Conservation (phyloP, 2,329 filamentous ascomycete species). For the Trichoderma semiorbis region DNA sequence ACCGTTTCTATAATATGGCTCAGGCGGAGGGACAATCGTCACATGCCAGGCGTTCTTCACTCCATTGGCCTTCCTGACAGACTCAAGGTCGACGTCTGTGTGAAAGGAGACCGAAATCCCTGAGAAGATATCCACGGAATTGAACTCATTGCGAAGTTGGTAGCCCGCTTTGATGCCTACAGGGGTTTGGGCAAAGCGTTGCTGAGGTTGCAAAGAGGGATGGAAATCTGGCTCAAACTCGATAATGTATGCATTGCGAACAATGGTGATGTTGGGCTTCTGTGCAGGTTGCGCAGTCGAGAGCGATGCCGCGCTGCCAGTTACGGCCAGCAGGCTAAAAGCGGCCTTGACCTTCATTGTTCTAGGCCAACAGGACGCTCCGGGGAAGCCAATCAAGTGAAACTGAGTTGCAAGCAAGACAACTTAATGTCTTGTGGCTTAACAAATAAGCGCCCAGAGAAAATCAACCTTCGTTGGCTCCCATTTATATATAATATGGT, state of each 20-base stretch:
- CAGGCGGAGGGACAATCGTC: neutral
- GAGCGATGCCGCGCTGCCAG: neutral
- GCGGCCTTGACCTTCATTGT: neutral
- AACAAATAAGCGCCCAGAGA: too few species aligned
- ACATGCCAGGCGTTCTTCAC: conserved; percentile 7
- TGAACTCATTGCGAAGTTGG: neutral
- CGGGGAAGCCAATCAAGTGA: too few species aligned
- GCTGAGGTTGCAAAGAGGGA: neutral
- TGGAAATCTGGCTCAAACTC: conserved; percentile 17
- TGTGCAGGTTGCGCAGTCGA: neutral
- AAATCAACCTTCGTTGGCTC: too few species aligned
- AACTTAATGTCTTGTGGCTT: too few species aligned
- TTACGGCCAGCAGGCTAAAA: neutral
- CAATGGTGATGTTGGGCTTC: neutral
- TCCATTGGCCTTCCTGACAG: neutral
- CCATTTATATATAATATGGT: too few species aligned
- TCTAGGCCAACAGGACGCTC: too few species aligned
- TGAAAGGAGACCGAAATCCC: neutral
- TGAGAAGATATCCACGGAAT: neutral
- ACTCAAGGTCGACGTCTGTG: neutral
- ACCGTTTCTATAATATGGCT: neutral
- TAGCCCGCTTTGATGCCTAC: neutral
- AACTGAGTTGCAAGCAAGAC: too few species aligned
- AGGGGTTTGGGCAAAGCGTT: neutral
- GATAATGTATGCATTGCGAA: neutral